Base-by-base conservation (phyloP, 345 rosid species). In the Mangifera indica region DNA sequence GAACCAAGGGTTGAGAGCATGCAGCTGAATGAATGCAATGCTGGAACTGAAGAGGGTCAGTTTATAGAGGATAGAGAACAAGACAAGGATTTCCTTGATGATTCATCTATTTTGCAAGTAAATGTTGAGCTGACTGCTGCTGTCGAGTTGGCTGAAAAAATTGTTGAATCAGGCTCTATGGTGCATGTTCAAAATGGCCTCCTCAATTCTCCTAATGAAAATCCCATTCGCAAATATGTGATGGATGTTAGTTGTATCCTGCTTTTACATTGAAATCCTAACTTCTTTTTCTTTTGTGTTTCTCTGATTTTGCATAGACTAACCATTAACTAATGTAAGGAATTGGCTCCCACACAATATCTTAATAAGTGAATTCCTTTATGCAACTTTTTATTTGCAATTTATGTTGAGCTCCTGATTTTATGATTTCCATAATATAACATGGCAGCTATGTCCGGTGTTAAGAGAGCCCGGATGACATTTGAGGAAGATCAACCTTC, bases 231-330 rank as follows among this genome's bases (percentile, higher is more conserved):
- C 48, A 75, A 58, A 40, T 52, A 34, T 37, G 56, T 37, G 75
- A 75, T 76, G 78, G 85, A 80, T 84, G 86, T 76, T 71, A 84
- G 77, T 62, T 63, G 93, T 92, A 89, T 89, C 93, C 90, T 88
- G 71, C 49, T 81, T 79, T 60, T 68, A 60, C 66, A 37, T 71
- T 66, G 75, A 54, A 57, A 22, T 13, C 29, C 71, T 18, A 29
- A 57, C 15, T 49, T 52, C 60, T 14, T 71, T 56, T 66, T 68
- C 58, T 66, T 74, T 37, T 75, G 10, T 55, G 32, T 66, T 66
- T 48, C 15, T 9, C 51, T 46, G 63, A 60, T 21, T 71, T 24
- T 12, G 49, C 5, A 0, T 17, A n/a, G 42, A 25, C 42, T 34
- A 54, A 49, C 26, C 64, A 63, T 60, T 56, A 34, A 54, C 71